Percentiles rank a stretch among this genome's conserved stretches.
phyloP scores from a whole-genome alignment of 1,284 basidiomycete genomes.

The Ustilago cynodontis region DNA sequence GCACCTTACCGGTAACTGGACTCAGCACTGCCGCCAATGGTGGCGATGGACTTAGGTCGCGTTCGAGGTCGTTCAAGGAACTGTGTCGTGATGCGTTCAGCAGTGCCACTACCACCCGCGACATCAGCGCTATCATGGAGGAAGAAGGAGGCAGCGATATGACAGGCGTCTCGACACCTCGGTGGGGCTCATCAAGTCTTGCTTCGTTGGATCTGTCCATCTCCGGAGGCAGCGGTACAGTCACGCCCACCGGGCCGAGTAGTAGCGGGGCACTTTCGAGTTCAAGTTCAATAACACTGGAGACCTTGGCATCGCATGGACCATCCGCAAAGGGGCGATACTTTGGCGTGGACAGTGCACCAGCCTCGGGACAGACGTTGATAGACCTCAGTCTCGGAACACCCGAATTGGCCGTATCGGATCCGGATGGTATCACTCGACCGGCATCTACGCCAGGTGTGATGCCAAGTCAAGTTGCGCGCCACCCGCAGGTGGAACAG shows the following conservation, averaged over 20 bases:
- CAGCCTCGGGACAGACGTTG: slow-evolving; percentile 29
- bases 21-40: slow-evolving; percentile 14
- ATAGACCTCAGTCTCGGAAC: slow-evolving; percentile 36
- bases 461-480: slow-evolving; percentile 38
- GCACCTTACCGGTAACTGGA: slow-evolving; percentile 30
- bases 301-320: slow-evolving; percentile 18
- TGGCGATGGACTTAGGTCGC: slow-evolving; percentile 32
- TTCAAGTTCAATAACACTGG: slow-evolving; percentile 25
- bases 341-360: slow-evolving; percentile 24
- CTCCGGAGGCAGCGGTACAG: slow-evolving; percentile 31
- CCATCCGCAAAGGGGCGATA: slow-evolving; percentile 29
- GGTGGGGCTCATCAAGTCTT: slow-evolving; percentile 29
- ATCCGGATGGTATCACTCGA: slow-evolving; percentile 38
- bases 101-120: slow-evolving; percentile 17
- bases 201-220: slow-evolving; percentile 29
- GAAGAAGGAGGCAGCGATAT: slow-evolving; percentile 32
- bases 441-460: slow-evolving; percentile 41
- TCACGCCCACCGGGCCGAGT: slow-evolving; percentile 34
- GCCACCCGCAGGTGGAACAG: slow-evolving; percentile 50
- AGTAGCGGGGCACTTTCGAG: background rate
- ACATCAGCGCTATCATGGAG: slow-evolving; percentile 31
- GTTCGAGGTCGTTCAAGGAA: slow-evolving; percentile 46
- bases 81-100: slow-evolving; percentile 38
- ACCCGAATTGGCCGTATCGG: slow-evolving; percentile 34
- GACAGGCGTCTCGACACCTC: slow-evolving; percentile 24